These are phyloP conservation scores for Tympanopsis confertula DNA, from an alignment of 2,329 filamentous ascomycete genomes.

Conservation along the genomic window DNA sequence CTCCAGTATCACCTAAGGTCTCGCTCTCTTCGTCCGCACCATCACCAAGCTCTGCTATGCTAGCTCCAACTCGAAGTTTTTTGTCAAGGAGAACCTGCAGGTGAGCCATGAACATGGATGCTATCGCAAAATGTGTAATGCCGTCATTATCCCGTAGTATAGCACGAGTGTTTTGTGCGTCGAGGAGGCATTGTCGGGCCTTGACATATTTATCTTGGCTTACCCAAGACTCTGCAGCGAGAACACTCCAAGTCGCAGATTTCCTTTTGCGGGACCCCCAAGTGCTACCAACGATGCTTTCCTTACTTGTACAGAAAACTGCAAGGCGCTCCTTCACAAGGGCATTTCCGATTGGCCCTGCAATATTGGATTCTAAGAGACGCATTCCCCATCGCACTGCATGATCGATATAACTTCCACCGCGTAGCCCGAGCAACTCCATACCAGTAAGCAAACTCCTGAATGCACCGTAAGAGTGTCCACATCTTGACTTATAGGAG, in stretches of 20 bases:
- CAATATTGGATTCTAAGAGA: conserved; percentile 66
- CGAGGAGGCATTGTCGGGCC: conserved; percentile 65
- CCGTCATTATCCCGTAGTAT: conserved; percentile 35
- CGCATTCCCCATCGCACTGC: conserved; percentile 75
- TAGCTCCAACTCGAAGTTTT: conserved; percentile 24
- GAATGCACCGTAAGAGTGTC: conserved; percentile 66
- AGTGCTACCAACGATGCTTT: conserved; percentile 49
- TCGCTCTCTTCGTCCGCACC: conserved; percentile 10
- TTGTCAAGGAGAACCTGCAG: conserved; percentile 37
- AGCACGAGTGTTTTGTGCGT: conserved; percentile 47
- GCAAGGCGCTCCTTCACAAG: conserved; percentile 78
- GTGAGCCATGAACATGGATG: conserved; percentile 37
- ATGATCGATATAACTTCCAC: conserved; percentile 71
- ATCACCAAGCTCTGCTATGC: conserved; percentile 2
- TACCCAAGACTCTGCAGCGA: conserved; percentile 77
- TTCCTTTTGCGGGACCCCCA: conserved; percentile 71
- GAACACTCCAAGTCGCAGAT: conserved; percentile 76
- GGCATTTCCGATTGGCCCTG: conserved; percentile 66
- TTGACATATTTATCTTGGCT: conserved; percentile 65
- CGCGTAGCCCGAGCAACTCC: conserved; percentile 73
- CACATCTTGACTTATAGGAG: conserved; percentile 80
- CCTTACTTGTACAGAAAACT: conserved; percentile 68
- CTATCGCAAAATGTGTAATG: conserved; percentile 35
- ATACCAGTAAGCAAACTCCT: conserved; percentile 66
- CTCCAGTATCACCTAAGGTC: conserved; percentile 10